Evolutionary conservation across 2,329 filamentous ascomycete genomes (phyloP), one percentile per base, ranked within the genome.

Genomic region (Aureobasidium namibiae): DNA sequence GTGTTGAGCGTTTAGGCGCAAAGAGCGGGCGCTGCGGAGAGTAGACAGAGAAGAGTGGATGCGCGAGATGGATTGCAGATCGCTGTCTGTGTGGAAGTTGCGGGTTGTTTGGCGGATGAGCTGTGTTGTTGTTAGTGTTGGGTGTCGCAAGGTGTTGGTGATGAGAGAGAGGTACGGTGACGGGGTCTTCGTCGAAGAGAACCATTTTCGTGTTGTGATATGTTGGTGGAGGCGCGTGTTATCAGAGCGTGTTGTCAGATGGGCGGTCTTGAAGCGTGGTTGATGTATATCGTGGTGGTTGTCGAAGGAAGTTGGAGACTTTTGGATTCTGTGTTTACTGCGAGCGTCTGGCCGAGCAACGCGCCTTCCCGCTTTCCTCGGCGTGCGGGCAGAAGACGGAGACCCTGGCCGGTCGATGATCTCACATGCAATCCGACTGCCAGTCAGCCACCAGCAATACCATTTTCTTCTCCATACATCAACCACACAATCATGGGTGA

Each of bases 11-110:
- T 68, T 62, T 56, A 91, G 81, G 66, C 90, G 88, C 53, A 90
- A 80, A 61, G 89, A 83, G 70, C 94, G 91, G 61, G 90, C 89
- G 69, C 91, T 85, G 66, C 89, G 83, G n/a, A 99, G 85, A 0
- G 89, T 89, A 9, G 85, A 82, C 56, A 96, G 82, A 1, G 90
- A 92, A 72, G 92, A 89, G 72, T 85, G 84, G 70, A 97, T 88
- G 70, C 94, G 90, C 21, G 86, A 80, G 21, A 97, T 83, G 62
- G 89, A 89, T 65, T 85, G 79, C 70, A 91, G 94, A 80, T 99
- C 94, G 11, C 90, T 90, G 21, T 83, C 80, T 68, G 92, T 95
- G 78, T 95, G 94, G 84, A 99, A 99, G 80, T 96, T 96, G 67
- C 86, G 82, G 68, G 95, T 88, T 42, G 92, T 96, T 76, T 95